Base-by-base conservation (phyloP, 805 yeast genomes). In the Metschnikowia henanensis region DNA sequence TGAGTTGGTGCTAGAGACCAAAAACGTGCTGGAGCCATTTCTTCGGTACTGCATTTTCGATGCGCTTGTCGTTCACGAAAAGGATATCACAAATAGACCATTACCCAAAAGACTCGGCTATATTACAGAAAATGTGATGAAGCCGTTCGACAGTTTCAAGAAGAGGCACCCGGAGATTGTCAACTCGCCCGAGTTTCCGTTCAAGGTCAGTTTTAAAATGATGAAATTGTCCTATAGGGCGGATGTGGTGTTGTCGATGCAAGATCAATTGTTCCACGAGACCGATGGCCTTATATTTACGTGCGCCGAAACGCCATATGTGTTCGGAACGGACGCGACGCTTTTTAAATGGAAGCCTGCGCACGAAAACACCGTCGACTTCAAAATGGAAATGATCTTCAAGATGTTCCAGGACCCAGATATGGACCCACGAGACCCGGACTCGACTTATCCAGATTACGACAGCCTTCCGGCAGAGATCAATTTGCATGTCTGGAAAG, bases 261-360 rank as follows among this genome's bases (percentile, higher is more conserved):
- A 88, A 64, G 81, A 83, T 33, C 75, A 80, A 39, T 72, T 92
- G 37, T 87, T 88, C 19, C 97, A 94, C 65, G 85, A 87, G 45
- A 83, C 94, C 3, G 99, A 94, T 67, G 99, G 99, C 1, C 75
- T 94, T 21, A 88, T 94, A 47, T 87, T 90, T 63, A 94, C 99
- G 2, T 88, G 96, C 51, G 85, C 95, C 34, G 88, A 81, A 41
- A 80, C 92, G 1, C 95, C 96, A 0, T 94, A 94, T 65, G 73
- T 80, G 3, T 80, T 83, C 50, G 98, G 98, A 12, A 92, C 98
- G 1, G 98, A 94, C 62, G 76, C 80, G 0, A 80, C 89, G 6
- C 70, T 94, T 38, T 68, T 94, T 43, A 94, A 95, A 65, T 94
- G 99, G 99, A 94, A 94, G 59, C 98, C 99, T 2, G 88, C 95